These are phyloP conservation scores for Endocarpon pusillum DNA, from an alignment of 495 filamentous ascomycete genomes.

Conservation along the genomic window DNA sequence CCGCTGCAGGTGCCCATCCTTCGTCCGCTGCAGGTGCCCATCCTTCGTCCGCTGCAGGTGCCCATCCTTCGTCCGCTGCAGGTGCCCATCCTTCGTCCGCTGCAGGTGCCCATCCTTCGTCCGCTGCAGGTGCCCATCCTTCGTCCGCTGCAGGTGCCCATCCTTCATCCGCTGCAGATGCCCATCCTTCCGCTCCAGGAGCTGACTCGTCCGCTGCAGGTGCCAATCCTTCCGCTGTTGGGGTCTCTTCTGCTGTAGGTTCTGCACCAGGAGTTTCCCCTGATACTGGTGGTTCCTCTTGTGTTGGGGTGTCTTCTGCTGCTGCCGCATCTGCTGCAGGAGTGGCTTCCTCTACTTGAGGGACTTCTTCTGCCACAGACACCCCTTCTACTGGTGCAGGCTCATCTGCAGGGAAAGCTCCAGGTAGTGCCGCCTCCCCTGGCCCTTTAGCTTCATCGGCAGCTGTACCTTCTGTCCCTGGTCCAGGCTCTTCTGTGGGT, in stretches of 20 bases:
- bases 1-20: not conserved
- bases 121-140: not conserved
- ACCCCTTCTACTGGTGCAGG: not conserved
- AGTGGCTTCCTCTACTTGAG: not conserved
- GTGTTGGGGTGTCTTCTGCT: slow-evolving; percentile 1
- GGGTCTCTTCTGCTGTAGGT: slow-evolving; percentile 1
- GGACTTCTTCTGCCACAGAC: not conserved
- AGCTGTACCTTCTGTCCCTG: slow-evolving; percentile 4
- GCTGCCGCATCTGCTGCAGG: slow-evolving; percentile 1
- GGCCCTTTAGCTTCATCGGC: slow-evolving; percentile 1
- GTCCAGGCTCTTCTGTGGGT: slow-evolving; percentile 2
- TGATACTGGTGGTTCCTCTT: slow-evolving; percentile 1
- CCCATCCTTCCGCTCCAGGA: not conserved
- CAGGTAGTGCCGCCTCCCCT: too few relatives aligned
- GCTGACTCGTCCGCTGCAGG: slow-evolving; percentile 2
- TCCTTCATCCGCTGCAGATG: not conserved
- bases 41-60: not conserved
- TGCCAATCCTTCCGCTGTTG: not conserved
- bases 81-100: not conserved
- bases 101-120: not conserved
- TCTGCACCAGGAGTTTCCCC: slow-evolving; percentile 2
- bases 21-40: not conserved
- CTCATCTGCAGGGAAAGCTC: slow-evolving; percentile 2
- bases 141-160: not conserved
- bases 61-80: not conserved